phyloP scores from a whole-genome alignment of 371 early-diverging fungal genomes.

The Syncephalis fuscata region DNA sequence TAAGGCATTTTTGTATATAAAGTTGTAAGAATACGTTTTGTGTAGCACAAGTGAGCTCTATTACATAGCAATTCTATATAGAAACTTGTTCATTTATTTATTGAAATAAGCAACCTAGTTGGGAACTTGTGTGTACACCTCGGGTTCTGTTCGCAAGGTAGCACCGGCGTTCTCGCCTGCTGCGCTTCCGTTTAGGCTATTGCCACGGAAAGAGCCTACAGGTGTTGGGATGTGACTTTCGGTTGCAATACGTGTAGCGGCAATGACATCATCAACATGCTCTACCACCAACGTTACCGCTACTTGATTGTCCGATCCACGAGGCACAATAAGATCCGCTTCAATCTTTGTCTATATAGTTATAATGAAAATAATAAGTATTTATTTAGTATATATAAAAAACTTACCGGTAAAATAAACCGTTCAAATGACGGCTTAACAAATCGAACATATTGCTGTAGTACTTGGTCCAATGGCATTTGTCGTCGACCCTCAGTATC shows the following conservation, averaged over 20 bases:
- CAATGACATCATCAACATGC: slow-evolving; percentile 16
- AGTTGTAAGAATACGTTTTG: no score
- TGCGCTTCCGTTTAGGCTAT: no score
- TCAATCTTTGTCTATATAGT: slow-evolving; percentile 16
- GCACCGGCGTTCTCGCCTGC: no score
- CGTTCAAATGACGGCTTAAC: slow-evolving; percentile 32
- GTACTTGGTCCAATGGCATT: slow-evolving; percentile 4
- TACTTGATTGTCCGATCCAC: slow-evolving; percentile 22
- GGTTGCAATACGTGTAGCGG: neutral
- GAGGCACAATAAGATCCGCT: slow-evolving; percentile 30
- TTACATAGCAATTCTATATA: no score
- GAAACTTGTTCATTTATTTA: no score
- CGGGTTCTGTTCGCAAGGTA: no score
- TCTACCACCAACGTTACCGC: slow-evolving; percentile 22
- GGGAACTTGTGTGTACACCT: no score
- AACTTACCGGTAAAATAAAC: slow-evolving; percentile 20
- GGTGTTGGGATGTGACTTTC: no score
- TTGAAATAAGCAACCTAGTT: no score
- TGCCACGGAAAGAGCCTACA: no score
- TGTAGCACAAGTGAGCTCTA: no score
- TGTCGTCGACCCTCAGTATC: slow-evolving; percentile 7
- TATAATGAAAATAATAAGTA: slow-evolving; percentile 1
- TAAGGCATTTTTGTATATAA: no score
- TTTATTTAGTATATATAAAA: neutral
- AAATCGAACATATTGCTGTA: slow-evolving; percentile 19